A percentile compares a stretch with the other conserved stretches of the same genome.
These are phyloP conservation scores for Nannizziopsis arthrosporioides DNA, from an alignment of 2,329 filamentous ascomycete genomes.

Conservation along the genomic window DNA sequence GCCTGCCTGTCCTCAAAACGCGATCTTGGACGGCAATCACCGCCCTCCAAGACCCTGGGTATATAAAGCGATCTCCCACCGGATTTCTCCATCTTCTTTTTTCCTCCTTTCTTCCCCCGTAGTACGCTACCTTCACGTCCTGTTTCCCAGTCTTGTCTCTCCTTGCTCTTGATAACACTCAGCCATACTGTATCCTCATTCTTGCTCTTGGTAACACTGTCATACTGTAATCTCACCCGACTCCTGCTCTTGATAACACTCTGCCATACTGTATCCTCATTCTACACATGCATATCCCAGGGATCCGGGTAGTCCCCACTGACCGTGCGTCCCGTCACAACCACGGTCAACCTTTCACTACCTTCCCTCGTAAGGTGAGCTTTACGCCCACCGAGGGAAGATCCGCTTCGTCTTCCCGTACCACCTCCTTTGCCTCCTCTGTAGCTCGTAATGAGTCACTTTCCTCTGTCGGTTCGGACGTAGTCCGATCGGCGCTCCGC, in stretches of 20 bases:
- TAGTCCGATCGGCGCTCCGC: neutral
- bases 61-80: constrained; percentile 5
- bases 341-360: constrained; percentile 3
- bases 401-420: neutral
- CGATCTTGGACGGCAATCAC: neutral
- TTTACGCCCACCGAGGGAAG: constrained; percentile 2
- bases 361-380: constrained; percentile 3
- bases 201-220: no score
- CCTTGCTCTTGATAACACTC: no score
- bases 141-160: no score
- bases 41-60: neutral
- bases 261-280: no score
- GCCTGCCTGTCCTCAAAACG: constrained; percentile 12
- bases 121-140: no score
- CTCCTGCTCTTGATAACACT: no score
- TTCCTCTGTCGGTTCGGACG: neutral
- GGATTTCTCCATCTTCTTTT: constrained; percentile 9
- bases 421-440: neutral
- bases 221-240: no score
- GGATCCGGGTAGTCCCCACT: constrained; percentile 2
- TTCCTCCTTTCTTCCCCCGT: constrained; percentile 4
- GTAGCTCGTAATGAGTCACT: neutral
- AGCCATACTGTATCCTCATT: no score
- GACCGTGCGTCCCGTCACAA: constrained; percentile 5
- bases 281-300: constrained; percentile 3